A percentile compares a stretch with the other conserved stretches of the same genome.
Evolutionary conservation across 139 green algal species (phyloP).

Genomic region (Parachlorella kessleri): DNA sequence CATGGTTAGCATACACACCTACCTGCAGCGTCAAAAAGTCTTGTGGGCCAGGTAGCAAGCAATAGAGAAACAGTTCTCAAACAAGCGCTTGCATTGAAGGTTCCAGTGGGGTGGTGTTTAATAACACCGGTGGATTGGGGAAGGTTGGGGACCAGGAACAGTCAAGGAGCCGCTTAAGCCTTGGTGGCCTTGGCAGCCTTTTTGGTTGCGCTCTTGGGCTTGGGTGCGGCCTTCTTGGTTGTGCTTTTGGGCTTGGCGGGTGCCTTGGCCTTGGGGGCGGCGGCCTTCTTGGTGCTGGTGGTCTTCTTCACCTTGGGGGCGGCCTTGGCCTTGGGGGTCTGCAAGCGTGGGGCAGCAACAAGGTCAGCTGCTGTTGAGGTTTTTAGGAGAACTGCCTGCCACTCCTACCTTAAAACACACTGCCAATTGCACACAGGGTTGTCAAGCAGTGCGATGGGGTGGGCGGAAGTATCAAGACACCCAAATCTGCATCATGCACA

Average conservation of each 20-base stretch:
- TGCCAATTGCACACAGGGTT: no score
- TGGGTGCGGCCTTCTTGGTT: constrained; percentile 32
- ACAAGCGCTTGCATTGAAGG: no score
- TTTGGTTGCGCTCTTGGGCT: constrained; percentile 31
- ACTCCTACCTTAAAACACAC: no score
- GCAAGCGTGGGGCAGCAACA: no score
- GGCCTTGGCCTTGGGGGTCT: background rate
- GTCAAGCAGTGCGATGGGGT: no score
- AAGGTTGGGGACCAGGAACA: background rate
- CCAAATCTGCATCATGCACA: no score
- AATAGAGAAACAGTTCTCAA: no score
- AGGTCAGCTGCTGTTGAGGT: no score
- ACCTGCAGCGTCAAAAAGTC: background rate
- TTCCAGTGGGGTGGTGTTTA: constrained; percentile 25
- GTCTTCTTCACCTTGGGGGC: constrained; percentile 21
- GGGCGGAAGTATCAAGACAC: no score
- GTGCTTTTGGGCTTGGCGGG: constrained; percentile 20
- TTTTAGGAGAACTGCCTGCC: no score
- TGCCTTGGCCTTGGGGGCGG: constrained; percentile 34
- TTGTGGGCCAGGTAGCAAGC: background rate
- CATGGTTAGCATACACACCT: background rate
- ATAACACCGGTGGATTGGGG: constrained; percentile 26
- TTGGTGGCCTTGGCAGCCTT: constrained; percentile 26
- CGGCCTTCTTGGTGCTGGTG: constrained; percentile 28
- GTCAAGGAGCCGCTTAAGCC: constrained; percentile 7